phyloP scores from a whole-genome alignment of 208 protist species.

The Histomonas meleagridis region DNA sequence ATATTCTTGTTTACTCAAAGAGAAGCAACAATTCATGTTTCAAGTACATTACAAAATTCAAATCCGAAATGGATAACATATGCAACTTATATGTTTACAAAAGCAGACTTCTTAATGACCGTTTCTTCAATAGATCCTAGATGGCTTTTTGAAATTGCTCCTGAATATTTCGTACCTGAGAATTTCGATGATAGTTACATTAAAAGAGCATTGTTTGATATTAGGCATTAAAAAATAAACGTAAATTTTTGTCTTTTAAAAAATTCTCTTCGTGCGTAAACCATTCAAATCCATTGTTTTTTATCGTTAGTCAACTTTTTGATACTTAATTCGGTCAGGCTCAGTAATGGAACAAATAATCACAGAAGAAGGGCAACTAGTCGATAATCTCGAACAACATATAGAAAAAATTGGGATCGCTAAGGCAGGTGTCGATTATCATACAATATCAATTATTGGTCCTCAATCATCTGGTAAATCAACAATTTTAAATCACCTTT shows the following conservation, averaged over 20 bases:
- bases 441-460: background rate
- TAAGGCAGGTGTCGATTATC: background rate
- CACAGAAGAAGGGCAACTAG: background rate
- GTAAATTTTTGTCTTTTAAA: no score
- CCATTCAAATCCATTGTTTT: no score
- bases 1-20: background rate
- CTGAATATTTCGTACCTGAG: background rate
- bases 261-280: no score
- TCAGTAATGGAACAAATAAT: slow-evolving; percentile 30
- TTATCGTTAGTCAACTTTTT: no score
- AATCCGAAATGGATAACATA: background rate
- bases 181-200: background rate
- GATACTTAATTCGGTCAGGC: no score
- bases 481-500: slow-evolving; percentile 39
- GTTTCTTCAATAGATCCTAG: background rate
- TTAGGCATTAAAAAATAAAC: no score
- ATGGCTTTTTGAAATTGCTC: background rate
- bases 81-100: background rate
- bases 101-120: background rate
- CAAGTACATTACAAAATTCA: background rate
- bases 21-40: background rate
- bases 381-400: background rate
- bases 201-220: no score
- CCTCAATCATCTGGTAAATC: slow-evolving; percentile 33
- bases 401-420: background rate